Percentiles rank a stretch among this genome's conserved stretches.
Conservation (phyloP, 106 monocot genomes). For the Dendrobium officinale region DNA sequence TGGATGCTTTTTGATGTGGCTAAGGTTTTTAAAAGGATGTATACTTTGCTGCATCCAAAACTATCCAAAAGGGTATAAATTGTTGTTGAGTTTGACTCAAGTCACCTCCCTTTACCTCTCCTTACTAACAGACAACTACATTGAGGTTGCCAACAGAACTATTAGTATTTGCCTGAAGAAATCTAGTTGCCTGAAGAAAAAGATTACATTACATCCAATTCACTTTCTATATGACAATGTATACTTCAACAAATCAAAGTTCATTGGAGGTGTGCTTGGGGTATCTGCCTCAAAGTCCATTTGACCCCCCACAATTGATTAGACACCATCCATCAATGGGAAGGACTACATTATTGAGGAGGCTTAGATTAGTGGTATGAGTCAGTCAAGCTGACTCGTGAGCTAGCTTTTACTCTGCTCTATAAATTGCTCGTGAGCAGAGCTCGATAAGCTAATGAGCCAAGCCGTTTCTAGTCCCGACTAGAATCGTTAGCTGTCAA, state of each 20-base stretch:
- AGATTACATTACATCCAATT: not conserved
- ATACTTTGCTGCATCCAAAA: not conserved
- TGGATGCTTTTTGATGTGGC: not conserved
- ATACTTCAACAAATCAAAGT: not conserved
- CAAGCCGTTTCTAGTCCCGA: too few species aligned
- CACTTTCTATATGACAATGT: not conserved
- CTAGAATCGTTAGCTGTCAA: too few species aligned
- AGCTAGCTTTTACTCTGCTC: too few species aligned
- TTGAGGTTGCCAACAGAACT: not conserved
- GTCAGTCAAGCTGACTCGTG: too few species aligned
- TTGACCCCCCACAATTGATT: not conserved
- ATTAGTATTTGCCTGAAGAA: not conserved
- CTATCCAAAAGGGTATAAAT: not conserved
- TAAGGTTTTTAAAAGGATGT: not conserved
- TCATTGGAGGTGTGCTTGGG: not conserved
- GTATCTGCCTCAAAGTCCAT: not conserved
- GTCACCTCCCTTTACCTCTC: not conserved
- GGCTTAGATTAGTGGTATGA: too few species aligned
- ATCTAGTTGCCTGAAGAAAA: not conserved
- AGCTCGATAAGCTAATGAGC: too few species aligned
- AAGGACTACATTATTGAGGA: too few species aligned
- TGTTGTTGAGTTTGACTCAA: not conserved
- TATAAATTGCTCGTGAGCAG: too few species aligned
- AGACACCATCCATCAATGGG: too few species aligned
- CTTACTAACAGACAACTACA: not conserved